These are phyloP conservation scores for Solanum gracilifrons DNA, from an alignment of 257 asterid species.

Conservation along the genomic window DNA sequence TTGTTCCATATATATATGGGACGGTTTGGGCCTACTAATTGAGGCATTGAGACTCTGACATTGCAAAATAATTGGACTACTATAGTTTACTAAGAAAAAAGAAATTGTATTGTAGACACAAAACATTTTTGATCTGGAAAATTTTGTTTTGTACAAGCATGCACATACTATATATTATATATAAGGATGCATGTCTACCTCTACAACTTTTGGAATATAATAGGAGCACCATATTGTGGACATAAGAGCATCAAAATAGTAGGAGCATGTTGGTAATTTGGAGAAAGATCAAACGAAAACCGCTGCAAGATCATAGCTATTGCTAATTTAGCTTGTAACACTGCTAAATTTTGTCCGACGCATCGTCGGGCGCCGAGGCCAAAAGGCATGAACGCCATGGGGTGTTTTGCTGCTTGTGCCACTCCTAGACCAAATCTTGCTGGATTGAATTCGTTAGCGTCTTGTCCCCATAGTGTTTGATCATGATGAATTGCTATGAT, in stretches of 20 bases:
- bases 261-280: conserved; percentile 64
- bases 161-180: background rate
- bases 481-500: conserved; percentile 60
- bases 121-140: background rate
- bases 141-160: background rate
- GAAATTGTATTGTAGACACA: background rate
- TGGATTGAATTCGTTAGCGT: conserved; percentile 62
- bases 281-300: conserved; percentile 41
- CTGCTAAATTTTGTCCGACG: conserved; percentile 62
- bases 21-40: background rate
- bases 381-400: conserved; percentile 48
- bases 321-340: conserved; percentile 69
- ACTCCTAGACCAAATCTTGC: conserved; percentile 35
- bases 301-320: conserved; percentile 54
- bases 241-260: conserved; percentile 53
- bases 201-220: background rate
- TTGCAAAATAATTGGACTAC: background rate
- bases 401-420: background rate
- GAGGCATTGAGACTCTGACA: background rate
- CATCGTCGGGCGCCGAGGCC: conserved; percentile 76
- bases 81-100: background rate
- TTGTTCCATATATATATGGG: background rate
- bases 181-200: background rate
- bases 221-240: conserved; percentile 65
- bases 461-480: conserved; percentile 62